These are phyloP conservation scores for Coemansia sp. DNA, from an alignment of 192 early-diverging fungal species.

Conservation along the genomic window DNA sequence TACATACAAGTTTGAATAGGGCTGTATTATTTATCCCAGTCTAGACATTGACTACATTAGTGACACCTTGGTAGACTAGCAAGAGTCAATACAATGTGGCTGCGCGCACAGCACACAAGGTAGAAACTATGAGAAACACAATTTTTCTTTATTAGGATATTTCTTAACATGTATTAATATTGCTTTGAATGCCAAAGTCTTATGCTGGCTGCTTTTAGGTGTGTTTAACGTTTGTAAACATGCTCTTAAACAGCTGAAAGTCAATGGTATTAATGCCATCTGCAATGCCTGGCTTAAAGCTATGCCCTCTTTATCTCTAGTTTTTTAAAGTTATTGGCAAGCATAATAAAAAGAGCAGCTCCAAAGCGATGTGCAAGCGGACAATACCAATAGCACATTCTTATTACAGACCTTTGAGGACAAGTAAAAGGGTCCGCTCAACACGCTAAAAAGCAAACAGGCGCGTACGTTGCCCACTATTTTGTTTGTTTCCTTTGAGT, in stretches of 20 bases:
- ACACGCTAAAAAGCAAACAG: neutral
- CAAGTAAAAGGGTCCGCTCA: neutral
- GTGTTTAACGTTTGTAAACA: no score
- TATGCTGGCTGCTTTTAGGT: no score
- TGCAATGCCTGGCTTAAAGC: neutral
- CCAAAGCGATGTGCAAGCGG: neutral
- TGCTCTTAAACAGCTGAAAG: neutral
- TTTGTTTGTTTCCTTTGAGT: neutral
- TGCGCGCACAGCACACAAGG: no score
- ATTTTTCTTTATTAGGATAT: no score
- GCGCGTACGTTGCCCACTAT: neutral
- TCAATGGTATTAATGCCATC: neutral
- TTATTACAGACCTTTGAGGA: slow-evolving; percentile 3
- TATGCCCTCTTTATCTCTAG: neutral
- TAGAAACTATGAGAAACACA: no score
- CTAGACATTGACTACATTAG: neutral
- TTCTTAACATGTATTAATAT: no score
- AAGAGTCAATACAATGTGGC: no score
- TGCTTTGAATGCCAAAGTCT: no score
- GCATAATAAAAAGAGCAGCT: neutral
- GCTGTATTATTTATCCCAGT: no score
- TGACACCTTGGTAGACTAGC: neutral
- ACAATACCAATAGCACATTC: neutral
- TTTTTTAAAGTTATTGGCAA: neutral
- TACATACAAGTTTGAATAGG: neutral